Evolutionary conservation across 2,329 filamentous ascomycete species (phyloP), one percentile per base, ranked within the genome.

Genomic region (Trichophyton simii): DNA sequence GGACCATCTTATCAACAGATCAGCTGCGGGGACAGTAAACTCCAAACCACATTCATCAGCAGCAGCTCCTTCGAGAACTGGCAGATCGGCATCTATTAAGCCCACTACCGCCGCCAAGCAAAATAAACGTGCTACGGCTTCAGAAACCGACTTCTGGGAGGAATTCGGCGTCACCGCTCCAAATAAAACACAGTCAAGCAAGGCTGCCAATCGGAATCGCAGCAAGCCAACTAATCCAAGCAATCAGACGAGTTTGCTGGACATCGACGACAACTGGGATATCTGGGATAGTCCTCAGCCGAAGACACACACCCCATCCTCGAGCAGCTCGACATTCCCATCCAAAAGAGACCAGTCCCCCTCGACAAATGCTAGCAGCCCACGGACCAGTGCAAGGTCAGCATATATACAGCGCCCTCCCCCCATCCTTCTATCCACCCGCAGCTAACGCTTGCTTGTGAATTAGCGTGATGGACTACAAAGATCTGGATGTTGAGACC

Each of bases 381-480:
- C 80, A 41, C 76, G 78, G 66, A 82, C 80, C 58, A 82, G 79
- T 69, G 77, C 78, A 65, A 82, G 78, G 76, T 81, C 78, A 69
- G 28, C 57, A 44, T 70, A 59, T 71, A 71, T 61, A 46, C 57
- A 58, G 38, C 44, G 20, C 48, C 42, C 61, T 46, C 5, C 42
- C 57, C 52, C 60, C 42, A 52, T 36, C 6, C 31, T 58, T n/a
- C 25, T 59, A 25, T 60, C 58, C 59, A 52, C 36, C 59, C 54
- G 48, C 57, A 61, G 31, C 62, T 66, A 61, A 64, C 63, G 54
- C n/a, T 9, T 60, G 2, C n/a, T 8, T 60, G 6, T 38, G 34
- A 15, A 46, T 41, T 66, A 76, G 74, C 66, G 74, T 75, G 67
- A 70, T 71, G 62, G 72, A 76, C 62, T 72, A 71, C 68, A 72